Evolutionary conservation across 495 filamentous ascomycete species (phyloP), one percentile per base, ranked within the genome.

Genomic region (Aspergillus steynii): DNA sequence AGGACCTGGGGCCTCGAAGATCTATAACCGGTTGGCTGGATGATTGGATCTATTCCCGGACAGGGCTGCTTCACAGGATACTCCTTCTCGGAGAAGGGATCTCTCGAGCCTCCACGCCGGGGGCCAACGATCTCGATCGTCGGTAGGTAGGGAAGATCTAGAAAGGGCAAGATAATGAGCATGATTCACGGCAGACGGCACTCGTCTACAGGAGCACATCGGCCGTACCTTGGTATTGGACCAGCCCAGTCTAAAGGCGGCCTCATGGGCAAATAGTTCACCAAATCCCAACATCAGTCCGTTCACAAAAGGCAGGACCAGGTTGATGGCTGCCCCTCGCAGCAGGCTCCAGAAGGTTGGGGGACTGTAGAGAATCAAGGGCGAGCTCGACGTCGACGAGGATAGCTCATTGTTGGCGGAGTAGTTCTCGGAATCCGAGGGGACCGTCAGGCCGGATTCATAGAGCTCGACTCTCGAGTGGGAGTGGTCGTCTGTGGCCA

Each of bases 241-340:
- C 95, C 95, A 99, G 50, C 95, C 95, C 58, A 96, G 79, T 64
- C 92, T 82, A 69, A 93, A 99, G 12, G 95, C 95, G 10, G 90
- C 85, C 77, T 99, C 95, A 71, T 99, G 93, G 56, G 95, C 95
- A 71, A 98, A 89, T 45, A 99, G 78, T 76, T 99, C 95, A 27
- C 95, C 95, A 69, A 99, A 96, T 5, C 95, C 95, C 57, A 99
- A 77, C 95, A 99, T 99, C 76, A 99, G 82, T 26, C 95, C 95
- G 75, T 99, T 99, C 66, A 99, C 86, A 63, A 99, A 99, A 0
- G 95, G 95, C 3, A 99, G 79, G 0, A 99, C 61, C 7, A 99
- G 79, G 72, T 99, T 99, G 76, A 99, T 98, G 4, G 92, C 92
- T 6, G 92, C 92, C 7, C 95, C 92, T 37, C 94, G 87, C 53